Base-by-base conservation (phyloP, 148 eudicot genomes). In the Oxyria digyna region DNA sequence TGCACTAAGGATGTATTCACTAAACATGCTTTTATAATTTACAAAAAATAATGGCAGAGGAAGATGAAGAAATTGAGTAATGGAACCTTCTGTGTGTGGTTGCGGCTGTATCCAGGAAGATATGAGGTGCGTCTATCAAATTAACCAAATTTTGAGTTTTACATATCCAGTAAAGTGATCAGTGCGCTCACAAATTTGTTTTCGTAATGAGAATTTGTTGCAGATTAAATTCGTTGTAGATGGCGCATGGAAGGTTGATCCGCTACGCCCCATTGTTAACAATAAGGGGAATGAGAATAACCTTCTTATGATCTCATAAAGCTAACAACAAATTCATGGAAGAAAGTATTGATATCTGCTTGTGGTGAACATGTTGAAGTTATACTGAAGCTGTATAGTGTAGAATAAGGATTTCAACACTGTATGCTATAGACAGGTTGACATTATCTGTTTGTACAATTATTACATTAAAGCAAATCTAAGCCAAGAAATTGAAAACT, bases 151-250 rank as follows among this genome's bases (percentile, higher is more conserved):
- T 24, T 17, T 3, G 3, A 8, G 21, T 20, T 64, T 18, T 42
- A 33, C 40, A 35, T 38, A 33, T 6, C 68, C 42, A 21, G 3
- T 62, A 0, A n/a, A 21, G 46, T 18, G n/a, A 66, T 4, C 15
- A 38, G 13, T 13, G 7, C 0, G 12, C 15, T 37, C 7, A 62
- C 26, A 1, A 4, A 29, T 32, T 42, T 24, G 54, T 77, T 37
- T 54, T 3, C 8, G 32, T 42, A 27, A 42, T n/a, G n/a, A n/a
- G n/a, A n/a, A n/a, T n/a, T 42, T 24, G 40, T 41, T 75, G 69
- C 97, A 94, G 99, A 90, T 94, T 41, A 94, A 94, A 76, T 94
- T 94, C 75, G 85, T 94, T 12, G 97, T 90, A 31, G 97, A 94
- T 78, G 96, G 96, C 9, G 31, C 59, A 12, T 94, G 99, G 99